Evolutionary conservation across 2,329 filamentous ascomycete genomes (phyloP), one percentile per base, ranked within the genome.

Genomic region (Fonsecaea erecta): DNA sequence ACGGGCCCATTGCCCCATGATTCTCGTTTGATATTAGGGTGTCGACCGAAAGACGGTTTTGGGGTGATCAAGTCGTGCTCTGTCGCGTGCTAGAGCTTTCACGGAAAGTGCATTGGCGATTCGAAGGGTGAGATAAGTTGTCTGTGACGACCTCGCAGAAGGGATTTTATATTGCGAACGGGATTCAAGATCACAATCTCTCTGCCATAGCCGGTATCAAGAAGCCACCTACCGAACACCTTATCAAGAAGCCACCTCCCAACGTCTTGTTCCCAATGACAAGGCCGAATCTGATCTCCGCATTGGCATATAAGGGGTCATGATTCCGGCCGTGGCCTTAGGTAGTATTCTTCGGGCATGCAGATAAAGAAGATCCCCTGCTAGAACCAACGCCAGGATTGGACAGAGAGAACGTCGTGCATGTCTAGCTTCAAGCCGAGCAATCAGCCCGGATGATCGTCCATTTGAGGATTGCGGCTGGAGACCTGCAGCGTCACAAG

Each of bases 231-330:
- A 53, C 51, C 51, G 11, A 53, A 32, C 5, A 26, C 26, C 51
- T 53, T 53, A 53, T 53, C 51, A 34, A 30, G 51, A 12, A 32
- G 18, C 18, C 18, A 48, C 24, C 21, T 18, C 6, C 43, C 43
- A 24, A 24, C 18, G 18, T 24, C 18, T 8, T 18, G 21, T 48
- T 24, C 43, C 37, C 43, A 48, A 48, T 24, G 43, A 48, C 43
- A 24, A 37, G 21, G 21, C 30, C 30, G 55, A 43, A 35, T 58
- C 55, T 58, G 55, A 58, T 58, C 55, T 58, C 55, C 55, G 55
- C 55, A 26, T 48, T 58, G 37, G 14, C 55, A 58, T 9, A 32
- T 2, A 30, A 30, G 24, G 24, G 26, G 21, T 48, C 6, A 28
- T 32, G 14, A 21, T n/a, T 7, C 30, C 18, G 26, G 30, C 35